These are phyloP conservation scores for Pseudofabraea citricarpa DNA, from an alignment of 2,329 filamentous ascomycete genomes.

Conservation along the genomic window DNA sequence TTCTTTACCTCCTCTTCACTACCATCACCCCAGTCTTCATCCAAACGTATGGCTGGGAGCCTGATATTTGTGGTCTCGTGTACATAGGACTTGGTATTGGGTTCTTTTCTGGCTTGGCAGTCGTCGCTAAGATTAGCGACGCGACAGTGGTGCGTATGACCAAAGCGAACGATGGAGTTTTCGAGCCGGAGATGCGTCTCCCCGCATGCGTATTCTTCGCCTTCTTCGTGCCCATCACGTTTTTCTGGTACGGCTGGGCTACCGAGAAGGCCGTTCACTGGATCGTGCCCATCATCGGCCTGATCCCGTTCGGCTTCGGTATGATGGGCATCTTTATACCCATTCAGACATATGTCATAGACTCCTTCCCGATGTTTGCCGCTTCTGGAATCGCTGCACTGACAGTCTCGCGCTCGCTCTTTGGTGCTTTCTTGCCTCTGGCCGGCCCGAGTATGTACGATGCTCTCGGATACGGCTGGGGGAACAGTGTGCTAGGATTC, in stretches of 20 bases:
- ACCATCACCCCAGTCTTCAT: conserved; percentile 45
- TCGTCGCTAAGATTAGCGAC: conserved; percentile 38
- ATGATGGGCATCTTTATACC: conserved; percentile 37
- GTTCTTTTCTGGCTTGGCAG: conserved; percentile 30
- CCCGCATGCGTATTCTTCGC: conserved; percentile 37
- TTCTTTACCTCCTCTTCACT: conserved; percentile 46
- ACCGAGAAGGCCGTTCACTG: conserved; percentile 33
- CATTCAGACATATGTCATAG: conserved; percentile 41
- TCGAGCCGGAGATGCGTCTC: conserved; percentile 34
- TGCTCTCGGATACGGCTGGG: conserved; percentile 38
- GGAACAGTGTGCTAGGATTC: conserved; percentile 42
- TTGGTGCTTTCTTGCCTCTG: conserved; percentile 44
- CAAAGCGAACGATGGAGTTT: conserved; percentile 30
- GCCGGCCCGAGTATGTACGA: conserved; percentile 42
- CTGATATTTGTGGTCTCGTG: conserved; percentile 35
- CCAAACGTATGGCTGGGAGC: conserved; percentile 32
- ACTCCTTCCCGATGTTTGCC: conserved; percentile 33
- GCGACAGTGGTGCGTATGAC: conserved; percentile 38
- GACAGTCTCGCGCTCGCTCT: conserved; percentile 36
- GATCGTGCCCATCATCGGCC: conserved; percentile 37
- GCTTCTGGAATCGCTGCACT: conserved; percentile 34
- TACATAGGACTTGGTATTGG: conserved; percentile 39
- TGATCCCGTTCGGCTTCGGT: conserved; percentile 36
- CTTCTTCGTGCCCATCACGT: conserved; percentile 35
- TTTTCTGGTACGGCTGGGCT: conserved; percentile 47